phyloP scores from a whole-genome alignment of 805 yeast species.

The Jamesozyma hellenica region DNA sequence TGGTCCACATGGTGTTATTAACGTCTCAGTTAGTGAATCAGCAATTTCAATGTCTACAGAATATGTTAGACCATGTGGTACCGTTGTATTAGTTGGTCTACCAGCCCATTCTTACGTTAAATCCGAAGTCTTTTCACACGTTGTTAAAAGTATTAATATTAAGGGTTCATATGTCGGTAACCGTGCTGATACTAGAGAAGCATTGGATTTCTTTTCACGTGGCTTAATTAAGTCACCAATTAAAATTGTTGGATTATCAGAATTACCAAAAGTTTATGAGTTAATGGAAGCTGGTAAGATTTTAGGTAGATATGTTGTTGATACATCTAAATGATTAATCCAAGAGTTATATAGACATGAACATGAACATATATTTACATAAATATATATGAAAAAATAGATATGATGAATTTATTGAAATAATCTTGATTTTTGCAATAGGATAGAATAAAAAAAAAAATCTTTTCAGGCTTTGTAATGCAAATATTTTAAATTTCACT shows the following conservation, averaged over 20 bases:
- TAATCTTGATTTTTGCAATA: too few species aligned
- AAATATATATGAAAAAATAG: too few species aligned
- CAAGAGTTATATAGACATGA: background rate
- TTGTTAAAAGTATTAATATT: conserved; percentile 58
- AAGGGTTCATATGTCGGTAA: conserved; percentile 81
- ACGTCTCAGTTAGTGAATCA: conserved; percentile 55
- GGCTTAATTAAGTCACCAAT: conserved; percentile 58
- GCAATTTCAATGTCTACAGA: conserved; percentile 50
- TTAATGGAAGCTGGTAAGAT: conserved; percentile 48
- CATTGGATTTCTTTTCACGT: conserved; percentile 58
- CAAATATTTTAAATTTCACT: too few species aligned
- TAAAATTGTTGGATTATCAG: conserved; percentile 46
- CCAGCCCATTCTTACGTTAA: conserved; percentile 67
- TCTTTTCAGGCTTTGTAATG: too few species aligned
- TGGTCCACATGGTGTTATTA: conserved; percentile 65
- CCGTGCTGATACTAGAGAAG: conserved; percentile 73
- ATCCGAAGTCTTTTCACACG: conserved; percentile 59
- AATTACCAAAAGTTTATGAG: conserved; percentile 43
- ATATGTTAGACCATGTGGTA: conserved; percentile 55
- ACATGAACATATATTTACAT: background rate
- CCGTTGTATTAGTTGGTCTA: conserved; percentile 61
- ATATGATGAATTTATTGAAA: too few species aligned
- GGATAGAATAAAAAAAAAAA: too few species aligned
- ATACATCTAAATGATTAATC: conserved; percentile 45
- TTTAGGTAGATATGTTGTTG: conserved; percentile 78